A percentile compares a stretch with the other conserved stretches of the same genome.
phyloP scores from a whole-genome alignment of 768 basidiomycete genomes.

The Nidularia pulvinata region DNA sequence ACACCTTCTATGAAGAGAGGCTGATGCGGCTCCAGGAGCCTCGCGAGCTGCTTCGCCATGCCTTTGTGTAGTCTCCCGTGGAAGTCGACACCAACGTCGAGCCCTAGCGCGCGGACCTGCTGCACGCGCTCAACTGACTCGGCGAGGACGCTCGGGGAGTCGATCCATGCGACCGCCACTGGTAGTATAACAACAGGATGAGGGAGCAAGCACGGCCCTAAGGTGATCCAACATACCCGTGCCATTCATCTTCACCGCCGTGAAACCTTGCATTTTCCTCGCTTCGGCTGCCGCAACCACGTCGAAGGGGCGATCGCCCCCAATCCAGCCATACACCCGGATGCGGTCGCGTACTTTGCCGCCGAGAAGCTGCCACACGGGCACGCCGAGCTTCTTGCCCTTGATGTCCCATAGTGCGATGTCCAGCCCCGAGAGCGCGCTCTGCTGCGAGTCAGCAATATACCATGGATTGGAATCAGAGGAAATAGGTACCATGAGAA shows the following conservation, averaged over 20 bases:
- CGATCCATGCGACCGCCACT: conserved; percentile 54
- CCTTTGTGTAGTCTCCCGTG: conserved; percentile 70
- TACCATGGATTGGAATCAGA: neutral
- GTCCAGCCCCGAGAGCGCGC: conserved; percentile 58
- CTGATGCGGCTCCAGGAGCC: conserved; percentile 53
- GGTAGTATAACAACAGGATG: neutral
- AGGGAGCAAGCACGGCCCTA: neutral
- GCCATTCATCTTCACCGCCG: conserved; percentile 75
- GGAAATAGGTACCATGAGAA: conserved; percentile 51
- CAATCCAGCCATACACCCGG: conserved; percentile 61
- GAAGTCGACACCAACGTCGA: conserved; percentile 72
- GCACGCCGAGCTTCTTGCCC: conserved; percentile 72
- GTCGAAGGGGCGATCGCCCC: conserved; percentile 53
- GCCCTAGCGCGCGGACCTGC: conserved; percentile 47
- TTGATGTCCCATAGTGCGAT: conserved; percentile 81
- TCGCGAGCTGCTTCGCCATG: conserved; percentile 69
- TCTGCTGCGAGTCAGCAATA: conserved; percentile 21
- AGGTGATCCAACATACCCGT: conserved; percentile 31
- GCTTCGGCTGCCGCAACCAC: conserved; percentile 49
- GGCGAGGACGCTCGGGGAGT: conserved; percentile 52
- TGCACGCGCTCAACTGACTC: conserved; percentile 52
- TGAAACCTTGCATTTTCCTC: conserved; percentile 64
- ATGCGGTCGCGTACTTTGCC: conserved; percentile 65
- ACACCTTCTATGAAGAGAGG: conserved; percentile 68
- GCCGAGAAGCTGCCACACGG: conserved; percentile 65